Base-by-base conservation (phyloP, 257 asterid species). In the Nemophila menziesii region DNA sequence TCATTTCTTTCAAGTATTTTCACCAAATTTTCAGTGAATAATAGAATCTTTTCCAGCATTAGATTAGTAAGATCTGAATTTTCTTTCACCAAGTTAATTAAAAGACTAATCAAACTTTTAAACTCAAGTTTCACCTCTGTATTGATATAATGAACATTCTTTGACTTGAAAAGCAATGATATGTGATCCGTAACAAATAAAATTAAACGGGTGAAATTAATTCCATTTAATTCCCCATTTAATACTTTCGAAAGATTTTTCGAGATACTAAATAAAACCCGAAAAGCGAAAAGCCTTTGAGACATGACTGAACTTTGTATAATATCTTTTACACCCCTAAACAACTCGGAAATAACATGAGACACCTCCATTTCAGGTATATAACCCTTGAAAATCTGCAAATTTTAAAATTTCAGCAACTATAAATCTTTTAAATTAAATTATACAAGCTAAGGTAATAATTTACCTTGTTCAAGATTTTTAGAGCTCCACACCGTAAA, bases 381-480 rank as follows among this genome's bases (percentile, higher is more conserved):
- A 53, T 56, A 58, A 54, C 51, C 43, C 16, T 59, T 45, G 39
- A 78, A 61, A 19, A 78, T 66, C 92, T 84, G 81, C 73, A 68
- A 67, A 57, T 44, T 21, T 22, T n/a, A 14, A 55, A 5, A 41
- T 41, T 4, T 41, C 24, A 41, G 46, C 22, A 20, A 41, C 26
- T 18, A 41, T 19, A 17, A 8, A n/a, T 41, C n/a, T 41, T 41
- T n/a, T 12, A 3, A 41, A 1, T 22, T 41, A n/a, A 12, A 41
- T 17, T 18, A 8, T 41, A 19, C 1, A 41, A 44, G 50, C 46
- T 66, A 18, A 20, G 41, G 14, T 47, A 47, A n/a, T n/a, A n/a
- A n/a, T n/a, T 33, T 26, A 84, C 95, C 93, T 78, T 73, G 66
- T 71, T 71, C 60, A 78, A 67, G 52, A 69, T 41, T 74, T 58